Base-by-base conservation (phyloP, 345 rosid genomes). In the Euphorbia peplus region DNA sequence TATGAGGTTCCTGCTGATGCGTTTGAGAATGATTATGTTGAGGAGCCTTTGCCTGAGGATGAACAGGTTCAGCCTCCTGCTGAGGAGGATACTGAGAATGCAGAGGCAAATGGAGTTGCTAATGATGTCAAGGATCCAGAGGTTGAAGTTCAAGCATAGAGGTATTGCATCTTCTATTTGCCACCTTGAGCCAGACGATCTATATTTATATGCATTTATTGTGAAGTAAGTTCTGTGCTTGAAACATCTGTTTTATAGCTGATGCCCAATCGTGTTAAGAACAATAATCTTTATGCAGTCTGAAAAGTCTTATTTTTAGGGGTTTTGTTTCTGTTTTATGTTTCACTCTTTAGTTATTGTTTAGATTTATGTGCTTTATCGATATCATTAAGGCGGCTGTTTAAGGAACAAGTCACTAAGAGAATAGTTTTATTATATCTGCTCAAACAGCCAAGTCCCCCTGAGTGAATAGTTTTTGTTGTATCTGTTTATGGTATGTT, bases 1-100 rank as follows among this genome's bases (percentile, higher is more conserved):
- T 91, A 91, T 63, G 96, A 90, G 81, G 98, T 95, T 85, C 98
- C 99, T 0, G 83, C 89, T 4, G 99, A 95, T 87, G 98, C 98
- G 0, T 95, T 95, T 52, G 99, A 95, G 87, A 91, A 95, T 75
- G 97, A 95, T 78, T 95, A 92, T 47, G 92, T 90, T 29, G 98
- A 90, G 74, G 99, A 95, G 75, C 97, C 98, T 10, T 73, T 95
- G 72, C 98, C 93, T 0, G 91, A 90, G 79, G 96, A 90, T 0
- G 96, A 90, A 75, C 90, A 90, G 66, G 90, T 80, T 37, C 99
- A 95, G 70, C 96, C 96, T 10, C 88, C 90, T 21, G 80, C 63
- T 1, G 96, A 90, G 75, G 88, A 90, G 75, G 88, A 76, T 73
- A 77, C 78, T 28, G 92, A 79, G 60, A 87, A 60, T 69, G 84